Base-by-base conservation (phyloP, 129 eudicot genomes). In the Flaveria ramosissima region DNA sequence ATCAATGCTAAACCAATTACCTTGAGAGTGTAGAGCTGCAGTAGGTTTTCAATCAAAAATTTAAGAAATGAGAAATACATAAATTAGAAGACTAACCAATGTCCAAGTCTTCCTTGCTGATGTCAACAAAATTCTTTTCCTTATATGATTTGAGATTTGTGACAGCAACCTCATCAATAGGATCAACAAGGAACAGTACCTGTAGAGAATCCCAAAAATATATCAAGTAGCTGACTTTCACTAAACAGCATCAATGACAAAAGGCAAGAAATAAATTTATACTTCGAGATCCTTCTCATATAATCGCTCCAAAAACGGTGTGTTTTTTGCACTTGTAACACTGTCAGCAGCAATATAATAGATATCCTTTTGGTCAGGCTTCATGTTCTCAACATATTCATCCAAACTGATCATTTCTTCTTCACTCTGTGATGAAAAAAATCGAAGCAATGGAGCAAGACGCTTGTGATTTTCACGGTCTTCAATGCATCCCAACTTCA, bases 391-490 rank as follows among this genome's bases (percentile, higher is more conserved):
- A 66, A 94, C 84, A 79, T 91, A 94, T 85, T 94, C 99, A 70
- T 94, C 96, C 82, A 94, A 83, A 84, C 97, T 87, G 82, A 94
- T 94, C 91, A 94, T 79, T 30, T 87, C 89, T 71, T 89, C 77
- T 65, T 91, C 96, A 77, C 97, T 87, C 65, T 91, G 97, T 19
- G 99, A 94, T 19, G 93, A 94, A 85, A 89, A 89, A 64, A 91
- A 94, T 11, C 99, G 86, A 21, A 94, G 90, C 72, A 91, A 70
- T 12, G 99, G 99, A 59, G 90, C 97, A 73, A 94, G 81, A 19
- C 93, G 90, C 80, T 94, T 91, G 88, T 94, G 99, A 75, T 94
- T 94, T 24, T 94, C 97, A 60, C 93, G 92, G 70, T 94, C 99
- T 60, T 94, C 99, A 55, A 94, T 85, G 82, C 97, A 89, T 17